Evolutionary conservation across 2,329 filamentous ascomycete genomes (phyloP).

Genomic region (Lasiodiplodia sp.): DNA sequence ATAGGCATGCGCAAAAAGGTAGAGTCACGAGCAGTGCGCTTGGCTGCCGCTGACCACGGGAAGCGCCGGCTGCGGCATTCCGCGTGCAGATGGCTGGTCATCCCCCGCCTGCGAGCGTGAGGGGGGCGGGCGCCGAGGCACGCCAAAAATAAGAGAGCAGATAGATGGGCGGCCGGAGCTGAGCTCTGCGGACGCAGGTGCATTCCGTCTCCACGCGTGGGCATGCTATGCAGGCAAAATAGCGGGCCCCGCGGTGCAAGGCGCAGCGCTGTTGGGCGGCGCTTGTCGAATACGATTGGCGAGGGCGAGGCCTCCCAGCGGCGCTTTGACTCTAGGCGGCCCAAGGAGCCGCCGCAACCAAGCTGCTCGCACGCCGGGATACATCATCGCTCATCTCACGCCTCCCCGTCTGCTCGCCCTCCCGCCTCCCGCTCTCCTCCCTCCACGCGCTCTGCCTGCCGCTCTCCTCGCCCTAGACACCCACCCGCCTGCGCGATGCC

Average conservation of each 20-base stretch:
- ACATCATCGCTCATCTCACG: slow-evolving; percentile 30
- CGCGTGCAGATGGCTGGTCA: not conserved
- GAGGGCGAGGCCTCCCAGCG: slow-evolving; percentile 19
- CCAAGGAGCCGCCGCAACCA: slow-evolving; percentile 26
- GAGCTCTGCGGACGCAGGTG: slow-evolving; percentile 16
- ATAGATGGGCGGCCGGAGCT: not conserved
- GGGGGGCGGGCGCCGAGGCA: not conserved
- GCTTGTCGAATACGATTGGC: slow-evolving; percentile 18
- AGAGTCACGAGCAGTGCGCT: slow-evolving; percentile 15
- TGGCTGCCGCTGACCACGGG: slow-evolving; percentile 8
- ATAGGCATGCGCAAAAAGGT: slow-evolving; percentile 15
- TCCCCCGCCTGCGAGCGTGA: not conserved
- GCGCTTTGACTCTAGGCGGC: slow-evolving; percentile 25
- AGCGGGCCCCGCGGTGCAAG: slow-evolving; percentile 16
- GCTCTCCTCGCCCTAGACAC: not conserved
- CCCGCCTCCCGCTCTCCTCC: slow-evolving; percentile 12
- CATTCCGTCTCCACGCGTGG: slow-evolving; percentile 23
- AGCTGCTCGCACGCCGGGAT: slow-evolving; percentile 24
- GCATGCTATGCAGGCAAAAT: slow-evolving; percentile 12
- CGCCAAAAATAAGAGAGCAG: slow-evolving; percentile 11
- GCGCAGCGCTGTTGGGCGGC: slow-evolving; percentile 22
- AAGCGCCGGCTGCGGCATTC: slow-evolving; percentile 14
- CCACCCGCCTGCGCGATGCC: slow-evolving; percentile 23
- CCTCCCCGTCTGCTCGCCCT: slow-evolving; percentile 17
- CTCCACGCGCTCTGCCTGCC: not conserved